Evolutionary conservation across 441 rosid species (phyloP).

Genomic region (Adansonia gregorii): DNA sequence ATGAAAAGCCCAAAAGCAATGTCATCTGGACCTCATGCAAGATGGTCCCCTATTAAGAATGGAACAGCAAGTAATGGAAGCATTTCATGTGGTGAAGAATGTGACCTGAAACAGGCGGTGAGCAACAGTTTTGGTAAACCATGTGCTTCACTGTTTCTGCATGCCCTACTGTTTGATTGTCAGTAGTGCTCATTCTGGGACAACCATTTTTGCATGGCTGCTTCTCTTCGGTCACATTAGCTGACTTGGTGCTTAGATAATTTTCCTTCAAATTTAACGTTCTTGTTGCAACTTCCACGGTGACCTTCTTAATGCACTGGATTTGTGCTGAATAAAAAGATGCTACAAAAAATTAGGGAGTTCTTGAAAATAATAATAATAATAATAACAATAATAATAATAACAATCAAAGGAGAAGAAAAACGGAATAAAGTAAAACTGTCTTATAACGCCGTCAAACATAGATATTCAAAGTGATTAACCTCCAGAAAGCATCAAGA

Average conservation of each 20-base stretch:
- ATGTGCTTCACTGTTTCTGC: conserved; percentile 43
- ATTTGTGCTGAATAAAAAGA: conserved; percentile 34
- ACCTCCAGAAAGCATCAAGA: background rate
- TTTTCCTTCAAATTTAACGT: conserved; percentile 25
- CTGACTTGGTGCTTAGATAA: conserved; percentile 24
- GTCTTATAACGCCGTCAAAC: background rate
- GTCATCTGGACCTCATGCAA: background rate
- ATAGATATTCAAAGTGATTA: too few species aligned
- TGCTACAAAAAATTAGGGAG: background rate
- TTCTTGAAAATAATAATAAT: too few species aligned
- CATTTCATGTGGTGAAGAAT: conserved; percentile 17
- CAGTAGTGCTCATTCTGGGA: conserved; percentile 22
- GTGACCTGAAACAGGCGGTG: conserved; percentile 44
- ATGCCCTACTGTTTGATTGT: conserved; percentile 27
- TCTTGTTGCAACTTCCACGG: conserved; percentile 31
- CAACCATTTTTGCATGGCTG: conserved; percentile 19
- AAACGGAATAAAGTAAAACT: too few species aligned
- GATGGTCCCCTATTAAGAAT: too few species aligned
- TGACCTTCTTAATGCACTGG: conserved; percentile 29
- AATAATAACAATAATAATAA: too few species aligned
- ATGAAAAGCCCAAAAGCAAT: conserved; percentile 4
- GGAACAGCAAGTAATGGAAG: background rate
- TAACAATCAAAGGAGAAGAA: too few species aligned
- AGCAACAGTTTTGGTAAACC: conserved; percentile 39
- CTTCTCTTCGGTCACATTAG: conserved; percentile 30